Evolutionary conservation across 192 early-diverging fungal species (phyloP), one percentile per base, ranked within the genome.

Genomic region (Coemansia sp.): DNA sequence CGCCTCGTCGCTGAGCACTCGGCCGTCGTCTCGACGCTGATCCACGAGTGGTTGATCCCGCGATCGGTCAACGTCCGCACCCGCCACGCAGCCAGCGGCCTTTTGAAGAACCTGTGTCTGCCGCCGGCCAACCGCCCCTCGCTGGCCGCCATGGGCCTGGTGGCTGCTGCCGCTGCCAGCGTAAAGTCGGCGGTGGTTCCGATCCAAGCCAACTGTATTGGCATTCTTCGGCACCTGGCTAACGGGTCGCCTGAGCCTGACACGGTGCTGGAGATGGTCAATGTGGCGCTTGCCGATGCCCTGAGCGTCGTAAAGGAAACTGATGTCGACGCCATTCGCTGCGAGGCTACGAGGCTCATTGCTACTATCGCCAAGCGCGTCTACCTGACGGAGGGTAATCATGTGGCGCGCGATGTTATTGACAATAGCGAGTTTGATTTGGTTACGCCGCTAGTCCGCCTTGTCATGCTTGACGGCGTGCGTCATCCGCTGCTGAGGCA

Each of bases 101-200:
- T 90, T 41, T 77, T 93, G 5, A 89, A 89, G 49, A 91, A 93
- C 76, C 84, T 93, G 47, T 86, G 89, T 47, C 68, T 93, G 43
- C 82, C 92, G 40, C 78, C 16, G 9, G 64, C 67, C 11, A 78
- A 75, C 64, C 65, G 67, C 18, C 31, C 52, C 47, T 15, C 3
- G 10, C 15, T 84, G 67, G 73, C 63, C 5, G 66, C 29, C 24
- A 55, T 75, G 57, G 81, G 81, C 0, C 52, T 78, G 6, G 52
- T 69, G 15, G 8, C 13, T 0, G 81, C 65, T 33, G 81, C 81
- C 0, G 68, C 67, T 0, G 46, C 18, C 16, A 52, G 46, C 46
- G 70, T 84, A 18, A 68, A 60, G 20, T 78, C 81, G 38, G 77
- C 77, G 7, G 82, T 85, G 29, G 71, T 80, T 15, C 82, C 82